A percentile compares a stretch with the other conserved stretches of the same genome.
Evolutionary conservation across 1,284 basidiomycete genomes (phyloP).

Genomic region (Exobasidium rhododendri): DNA sequence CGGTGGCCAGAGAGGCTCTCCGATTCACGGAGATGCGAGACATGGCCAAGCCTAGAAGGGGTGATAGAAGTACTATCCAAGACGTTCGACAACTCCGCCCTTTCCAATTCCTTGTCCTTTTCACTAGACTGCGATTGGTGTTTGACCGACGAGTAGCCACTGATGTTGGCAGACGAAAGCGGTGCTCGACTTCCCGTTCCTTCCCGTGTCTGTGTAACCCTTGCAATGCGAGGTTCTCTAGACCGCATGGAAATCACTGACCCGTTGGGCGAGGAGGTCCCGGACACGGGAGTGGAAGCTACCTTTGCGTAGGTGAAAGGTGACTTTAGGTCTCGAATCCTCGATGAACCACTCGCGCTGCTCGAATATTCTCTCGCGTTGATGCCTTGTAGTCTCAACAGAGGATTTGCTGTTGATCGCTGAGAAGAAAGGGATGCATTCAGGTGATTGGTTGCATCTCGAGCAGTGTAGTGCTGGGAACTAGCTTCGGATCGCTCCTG

Average conservation of each 20-base stretch:
- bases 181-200: not conserved
- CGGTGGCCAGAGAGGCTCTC: not conserved
- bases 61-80: not conserved
- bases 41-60: not conserved
- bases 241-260: not conserved
- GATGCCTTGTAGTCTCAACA: not conserved
- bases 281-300: not conserved
- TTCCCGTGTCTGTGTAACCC: not conserved
- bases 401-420: not conserved
- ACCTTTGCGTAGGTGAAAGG: not conserved
- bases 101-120: not conserved
- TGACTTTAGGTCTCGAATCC: not conserved
- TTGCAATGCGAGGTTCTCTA: not conserved
- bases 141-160: constrained; percentile 1
- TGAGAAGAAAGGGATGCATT: not conserved
- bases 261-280: not conserved
- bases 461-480: not conserved
- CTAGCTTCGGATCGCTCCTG: not conserved
- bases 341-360: not conserved
- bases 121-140: not conserved
- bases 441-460: not conserved
- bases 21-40: not conserved
- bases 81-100: not conserved
- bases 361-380: not conserved
- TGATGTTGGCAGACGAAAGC: not conserved